Base-by-base conservation (phyloP, 106 monocot species). In the Allium fistulosum region DNA sequence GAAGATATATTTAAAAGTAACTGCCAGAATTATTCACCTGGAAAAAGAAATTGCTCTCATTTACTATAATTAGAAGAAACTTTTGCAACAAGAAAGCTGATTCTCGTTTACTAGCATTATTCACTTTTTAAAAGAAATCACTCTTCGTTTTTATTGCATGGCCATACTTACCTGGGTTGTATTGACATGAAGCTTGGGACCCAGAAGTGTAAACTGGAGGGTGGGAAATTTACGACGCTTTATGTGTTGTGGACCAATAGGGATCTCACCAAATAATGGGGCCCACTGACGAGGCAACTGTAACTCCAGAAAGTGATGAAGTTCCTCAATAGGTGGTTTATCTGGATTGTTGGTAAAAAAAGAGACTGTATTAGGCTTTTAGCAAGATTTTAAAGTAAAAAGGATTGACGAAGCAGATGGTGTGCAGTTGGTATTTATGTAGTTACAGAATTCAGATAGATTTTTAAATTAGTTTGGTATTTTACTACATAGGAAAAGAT, bases 251-350 rank as follows among this genome's bases (percentile, higher is more conserved):
- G 80, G 85, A 10, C 88, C 82, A 69, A 92, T 76, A 65, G 85
- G 82, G 46, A 92, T 80, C 26, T 88, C 88, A 45, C 80, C 75
- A 74, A 79, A 92, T 22, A 69, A 62, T 58, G 92, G 88, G 76
- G 92, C 87, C 92, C 92, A 92, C 46, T 85, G 78, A 66, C 80
- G 85, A 52, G 85, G 88, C 55, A 92, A 27, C 66, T 92, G 92
- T 74, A 88, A 92, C 60, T 85, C 88, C 4, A 92, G 45, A 74
- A 92, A 88, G 10, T 80, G 80, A n/a, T 73, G 70, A 74, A 92
- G 92, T 49, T 92, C 92, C 49, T 92, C 87, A 49, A 87, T 72
- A 26, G 84, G 88, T 13, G 92, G 92, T 55, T 88, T 92, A 67
- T 92, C 92, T 92, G 74, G 18, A 57, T 69, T 13, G 63, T 71